phyloP scores from a whole-genome alignment of 2,329 filamentous ascomycete species.

The Fusarium armeniacum region DNA sequence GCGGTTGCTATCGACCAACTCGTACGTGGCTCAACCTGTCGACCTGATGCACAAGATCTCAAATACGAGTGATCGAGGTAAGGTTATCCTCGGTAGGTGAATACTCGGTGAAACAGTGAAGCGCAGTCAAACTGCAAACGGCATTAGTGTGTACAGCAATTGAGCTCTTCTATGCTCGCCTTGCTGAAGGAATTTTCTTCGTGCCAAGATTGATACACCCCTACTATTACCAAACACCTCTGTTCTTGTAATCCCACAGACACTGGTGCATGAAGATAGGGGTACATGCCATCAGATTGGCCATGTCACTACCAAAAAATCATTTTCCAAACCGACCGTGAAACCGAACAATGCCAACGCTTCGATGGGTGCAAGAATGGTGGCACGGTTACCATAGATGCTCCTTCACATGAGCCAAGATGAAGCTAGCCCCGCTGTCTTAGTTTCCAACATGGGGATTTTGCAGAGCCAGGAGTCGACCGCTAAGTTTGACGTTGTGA shows the following conservation, averaged over 20 bases:
- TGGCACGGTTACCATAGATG: conserved; percentile 8
- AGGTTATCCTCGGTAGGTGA: conserved; percentile 31
- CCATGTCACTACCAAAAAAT: conserved; percentile 1
- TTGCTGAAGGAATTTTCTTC: conserved; percentile 69
- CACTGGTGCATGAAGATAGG: conserved; percentile 69
- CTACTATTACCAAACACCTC: conserved; percentile 72
- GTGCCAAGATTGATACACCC: conserved; percentile 67
- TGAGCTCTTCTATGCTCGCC: conserved; percentile 65
- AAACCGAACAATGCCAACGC: background rate
- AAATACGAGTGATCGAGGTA: conserved; percentile 26
- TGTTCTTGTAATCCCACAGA: conserved; percentile 57
- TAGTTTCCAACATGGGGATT: background rate
- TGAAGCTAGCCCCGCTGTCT: conserved; percentile 3
- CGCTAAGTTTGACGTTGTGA: conserved; percentile 9
- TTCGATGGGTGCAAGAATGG: background rate
- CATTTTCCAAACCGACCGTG: background rate
- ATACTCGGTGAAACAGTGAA: conserved; percentile 38
- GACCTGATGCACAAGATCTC: conserved; percentile 28
- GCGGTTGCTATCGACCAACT: conserved; percentile 2
- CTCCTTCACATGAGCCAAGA: conserved; percentile 6
- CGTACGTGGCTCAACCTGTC: conserved; percentile 21
- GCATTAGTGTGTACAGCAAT: conserved; percentile 74
- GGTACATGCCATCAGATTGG: conserved; percentile 51
- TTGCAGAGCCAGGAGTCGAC: conserved; percentile 11
- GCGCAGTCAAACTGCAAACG: conserved; percentile 51